Evolutionary conservation across 208 protist genomes (phyloP).

Genomic region (Trypanosoma mega): DNA sequence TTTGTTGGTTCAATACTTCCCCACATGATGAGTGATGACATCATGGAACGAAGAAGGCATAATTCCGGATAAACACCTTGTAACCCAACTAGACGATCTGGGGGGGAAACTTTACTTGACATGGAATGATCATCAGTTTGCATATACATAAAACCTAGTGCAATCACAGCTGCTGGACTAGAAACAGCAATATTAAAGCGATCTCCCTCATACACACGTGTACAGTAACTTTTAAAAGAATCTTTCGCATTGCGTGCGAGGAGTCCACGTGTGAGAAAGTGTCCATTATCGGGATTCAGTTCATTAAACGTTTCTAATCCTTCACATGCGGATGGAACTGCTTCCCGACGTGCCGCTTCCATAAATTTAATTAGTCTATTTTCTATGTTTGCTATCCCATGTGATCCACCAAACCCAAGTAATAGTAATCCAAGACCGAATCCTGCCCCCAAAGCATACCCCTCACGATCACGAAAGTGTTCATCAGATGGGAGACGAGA

Average conservation of each 20-base stretch:
- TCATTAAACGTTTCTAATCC: constrained; percentile 58
- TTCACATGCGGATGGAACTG: constrained; percentile 44
- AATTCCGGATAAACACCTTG: constrained; percentile 69
- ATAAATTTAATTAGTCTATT: constrained; percentile 71
- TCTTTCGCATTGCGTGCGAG: constrained; percentile 45
- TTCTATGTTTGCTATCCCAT: constrained; percentile 54
- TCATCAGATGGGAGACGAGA: constrained; percentile 84
- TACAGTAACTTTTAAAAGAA: constrained; percentile 47
- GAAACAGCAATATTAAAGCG: constrained; percentile 76
- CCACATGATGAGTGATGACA: constrained; percentile 73
- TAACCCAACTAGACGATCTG: constrained; percentile 50
- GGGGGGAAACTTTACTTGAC: constrained; percentile 44
- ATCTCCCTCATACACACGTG: constrained; percentile 71
- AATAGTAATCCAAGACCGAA: constrained; percentile 79
- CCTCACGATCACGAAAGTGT: constrained; percentile 79
- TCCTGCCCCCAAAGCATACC: constrained; percentile 72
- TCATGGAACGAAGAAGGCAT: constrained; percentile 73
- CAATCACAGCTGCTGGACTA: constrained; percentile 62
- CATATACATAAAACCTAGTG: constrained; percentile 77
- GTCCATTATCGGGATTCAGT: constrained; percentile 39
- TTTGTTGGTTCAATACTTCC: constrained; percentile 42
- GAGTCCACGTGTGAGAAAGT: constrained; percentile 63
- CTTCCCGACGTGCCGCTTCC: constrained; percentile 53
- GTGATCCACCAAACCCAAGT: constrained; percentile 56
- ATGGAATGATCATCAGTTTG: constrained; percentile 57